Evolutionary conservation across 805 yeast genomes (phyloP).

Genomic region (Huiozyma sinensis): DNA sequence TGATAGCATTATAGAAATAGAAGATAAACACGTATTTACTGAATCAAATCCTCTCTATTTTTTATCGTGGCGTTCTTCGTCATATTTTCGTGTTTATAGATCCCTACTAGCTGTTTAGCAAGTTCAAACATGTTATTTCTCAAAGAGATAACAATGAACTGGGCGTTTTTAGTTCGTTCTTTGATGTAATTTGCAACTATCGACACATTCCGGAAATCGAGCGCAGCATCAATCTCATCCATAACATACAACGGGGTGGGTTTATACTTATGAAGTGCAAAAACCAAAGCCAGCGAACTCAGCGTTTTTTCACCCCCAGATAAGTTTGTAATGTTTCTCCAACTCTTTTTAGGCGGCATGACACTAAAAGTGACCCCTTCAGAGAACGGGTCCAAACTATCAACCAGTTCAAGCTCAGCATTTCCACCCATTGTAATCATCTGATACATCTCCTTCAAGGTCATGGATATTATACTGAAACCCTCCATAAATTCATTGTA

Average conservation of each 20-base stretch:
- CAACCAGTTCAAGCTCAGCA: conserved; percentile 93
- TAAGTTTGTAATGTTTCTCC: conserved; percentile 90
- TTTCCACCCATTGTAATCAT: conserved; percentile 99
- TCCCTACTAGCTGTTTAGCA: conserved; percentile 89
- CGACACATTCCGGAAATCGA: conserved; percentile 92
- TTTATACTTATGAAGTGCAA: conserved; percentile 89
- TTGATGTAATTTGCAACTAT: conserved; percentile 96
- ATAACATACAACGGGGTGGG: conserved; percentile 96
- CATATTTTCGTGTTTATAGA: conserved; percentile 86
- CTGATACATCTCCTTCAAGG: conserved; percentile 92
- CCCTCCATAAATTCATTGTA: conserved; percentile 91
- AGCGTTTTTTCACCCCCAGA: conserved; percentile 98
- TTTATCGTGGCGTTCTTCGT: conserved; percentile 73
- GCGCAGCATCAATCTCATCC: conserved; percentile 99
- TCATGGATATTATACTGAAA: conserved; percentile 71
- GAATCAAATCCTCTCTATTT: conserved; percentile 41
- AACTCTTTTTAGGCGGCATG: conserved; percentile 97
- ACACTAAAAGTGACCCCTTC: conserved; percentile 95
- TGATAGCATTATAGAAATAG: neutral
- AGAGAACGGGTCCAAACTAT: conserved; percentile 92
- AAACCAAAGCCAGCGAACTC: conserved; percentile 87
- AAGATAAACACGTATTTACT: neutral
- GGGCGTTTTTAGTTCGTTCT: conserved; percentile 92
- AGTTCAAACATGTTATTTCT: conserved; percentile 97
- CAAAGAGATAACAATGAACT: conserved; percentile 87